Percentiles rank a stretch among this genome's conserved stretches.
phyloP scores from a whole-genome alignment of 179 eudicot species.

The Camellia oleifera region DNA sequence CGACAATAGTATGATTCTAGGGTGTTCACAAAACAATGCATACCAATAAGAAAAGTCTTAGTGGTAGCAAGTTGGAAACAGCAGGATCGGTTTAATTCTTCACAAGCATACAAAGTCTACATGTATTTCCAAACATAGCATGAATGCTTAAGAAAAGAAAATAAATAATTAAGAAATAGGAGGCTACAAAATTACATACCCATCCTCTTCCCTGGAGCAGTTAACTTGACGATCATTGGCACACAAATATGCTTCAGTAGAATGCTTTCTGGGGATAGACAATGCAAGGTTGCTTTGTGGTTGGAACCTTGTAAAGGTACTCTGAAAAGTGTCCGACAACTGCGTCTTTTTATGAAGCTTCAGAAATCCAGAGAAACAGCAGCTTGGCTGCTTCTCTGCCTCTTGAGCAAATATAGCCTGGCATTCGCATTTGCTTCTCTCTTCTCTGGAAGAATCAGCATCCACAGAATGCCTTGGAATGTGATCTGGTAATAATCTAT shows the following conservation, averaged over 20 bases:
- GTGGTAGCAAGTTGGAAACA: background rate
- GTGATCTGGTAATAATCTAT: conserved; percentile 35
- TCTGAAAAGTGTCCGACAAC: conserved; percentile 32
- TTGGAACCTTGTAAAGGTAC: conserved; percentile 27
- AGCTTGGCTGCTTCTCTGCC: conserved; percentile 41
- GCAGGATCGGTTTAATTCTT: background rate
- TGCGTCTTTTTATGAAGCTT: conserved; percentile 36
- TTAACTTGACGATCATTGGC: conserved; percentile 37
- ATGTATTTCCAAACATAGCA: background rate
- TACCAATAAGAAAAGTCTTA: background rate
- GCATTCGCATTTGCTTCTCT: conserved; percentile 16
- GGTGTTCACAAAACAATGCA: background rate
- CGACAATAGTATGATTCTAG: background rate
- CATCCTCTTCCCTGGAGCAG: conserved; percentile 31
- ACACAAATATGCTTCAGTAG: conserved; percentile 45
- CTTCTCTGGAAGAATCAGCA: conserved; percentile 23
- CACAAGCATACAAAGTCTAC: background rate
- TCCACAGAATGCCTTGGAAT: conserved; percentile 13
- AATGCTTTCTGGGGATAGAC: conserved; percentile 32
- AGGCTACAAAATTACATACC: conserved; percentile 29
- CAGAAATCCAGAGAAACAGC: conserved; percentile 44
- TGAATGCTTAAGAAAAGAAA: background rate
- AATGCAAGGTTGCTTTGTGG: conserved; percentile 23
- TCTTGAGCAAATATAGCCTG: conserved; percentile 29
- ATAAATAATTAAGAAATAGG: background rate